A percentile compares a stretch with the other conserved stretches of the same genome.
These are phyloP conservation scores for Arthromyces matolae DNA, from an alignment of 768 basidiomycete species.

Conservation along the genomic window DNA sequence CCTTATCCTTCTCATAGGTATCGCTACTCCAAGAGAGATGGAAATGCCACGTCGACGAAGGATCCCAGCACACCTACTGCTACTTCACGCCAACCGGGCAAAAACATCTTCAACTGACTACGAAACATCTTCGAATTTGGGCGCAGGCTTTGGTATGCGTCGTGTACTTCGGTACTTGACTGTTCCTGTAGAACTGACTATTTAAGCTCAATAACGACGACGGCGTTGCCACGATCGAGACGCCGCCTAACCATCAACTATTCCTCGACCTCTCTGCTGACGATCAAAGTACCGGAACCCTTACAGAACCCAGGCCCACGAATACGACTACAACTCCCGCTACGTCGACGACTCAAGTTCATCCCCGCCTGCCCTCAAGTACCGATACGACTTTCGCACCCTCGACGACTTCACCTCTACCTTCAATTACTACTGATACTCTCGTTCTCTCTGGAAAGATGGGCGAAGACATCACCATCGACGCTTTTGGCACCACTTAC, in stretches of 20 bases:
- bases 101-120: not conserved
- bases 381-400: not conserved
- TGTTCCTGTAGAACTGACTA: not conserved
- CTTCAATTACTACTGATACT: not conserved
- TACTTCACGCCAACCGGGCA: not conserved
- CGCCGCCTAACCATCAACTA: not conserved
- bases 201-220: constrained; percentile 3
- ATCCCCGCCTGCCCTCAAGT: not conserved
- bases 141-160: not conserved
- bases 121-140: not conserved
- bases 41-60: not conserved
- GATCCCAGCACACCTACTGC: not conserved
- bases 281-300: not conserved
- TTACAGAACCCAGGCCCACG: not conserved
- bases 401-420: not conserved
- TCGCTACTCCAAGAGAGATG: not conserved
- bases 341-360: not conserved
- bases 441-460: too few relatives aligned
- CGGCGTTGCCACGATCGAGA: not conserved
- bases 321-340: not conserved
- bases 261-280: not conserved
- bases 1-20: too few relatives aligned
- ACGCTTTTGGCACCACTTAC: not conserved
- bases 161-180: not conserved
- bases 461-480: not conserved